Conservation (phyloP, 257 asterid genomes). For the Solanum acaule region DNA sequence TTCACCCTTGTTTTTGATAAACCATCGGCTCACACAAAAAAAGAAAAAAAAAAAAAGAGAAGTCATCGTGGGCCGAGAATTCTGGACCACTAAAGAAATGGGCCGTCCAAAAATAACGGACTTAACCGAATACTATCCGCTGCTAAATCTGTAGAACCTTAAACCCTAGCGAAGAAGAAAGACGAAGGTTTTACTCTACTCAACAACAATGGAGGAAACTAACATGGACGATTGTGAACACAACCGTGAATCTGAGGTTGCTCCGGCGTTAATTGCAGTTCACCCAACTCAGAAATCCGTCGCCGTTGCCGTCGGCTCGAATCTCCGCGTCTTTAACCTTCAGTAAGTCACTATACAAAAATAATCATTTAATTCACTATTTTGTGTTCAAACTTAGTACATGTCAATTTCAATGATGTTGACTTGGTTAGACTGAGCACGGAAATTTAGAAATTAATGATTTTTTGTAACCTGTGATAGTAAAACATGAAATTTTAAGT, state of each 20-base stretch:
- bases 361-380: too few species aligned
- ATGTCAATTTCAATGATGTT: too few species aligned
- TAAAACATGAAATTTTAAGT: not conserved
- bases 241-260: conserved; percentile 63
- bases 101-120: not conserved
- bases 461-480: not conserved
- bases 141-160: not conserved
- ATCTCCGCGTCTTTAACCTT: conserved; percentile 68
- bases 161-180: not conserved
- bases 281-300: conserved; percentile 56
- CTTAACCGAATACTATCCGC: not conserved
- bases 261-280: conserved; percentile 73
- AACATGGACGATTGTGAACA: conserved; percentile 48
- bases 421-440: too few species aligned
- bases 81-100: not conserved
- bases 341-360: conserved; percentile 23
- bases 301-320: conserved; percentile 59
- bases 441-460: too few species aligned
- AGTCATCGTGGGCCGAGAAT: not conserved
- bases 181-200: not conserved
- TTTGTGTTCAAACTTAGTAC: too few species aligned
- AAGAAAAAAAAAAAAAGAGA: too few species aligned
- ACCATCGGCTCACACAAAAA: not conserved
- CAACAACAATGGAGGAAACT: conserved; percentile 38
- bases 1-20: too few species aligned